Percentiles rank a stretch among this genome's conserved stretches.
Evolutionary conservation across 768 basidiomycete genomes (phyloP).

Genomic region (Hericium rajendrae): DNA sequence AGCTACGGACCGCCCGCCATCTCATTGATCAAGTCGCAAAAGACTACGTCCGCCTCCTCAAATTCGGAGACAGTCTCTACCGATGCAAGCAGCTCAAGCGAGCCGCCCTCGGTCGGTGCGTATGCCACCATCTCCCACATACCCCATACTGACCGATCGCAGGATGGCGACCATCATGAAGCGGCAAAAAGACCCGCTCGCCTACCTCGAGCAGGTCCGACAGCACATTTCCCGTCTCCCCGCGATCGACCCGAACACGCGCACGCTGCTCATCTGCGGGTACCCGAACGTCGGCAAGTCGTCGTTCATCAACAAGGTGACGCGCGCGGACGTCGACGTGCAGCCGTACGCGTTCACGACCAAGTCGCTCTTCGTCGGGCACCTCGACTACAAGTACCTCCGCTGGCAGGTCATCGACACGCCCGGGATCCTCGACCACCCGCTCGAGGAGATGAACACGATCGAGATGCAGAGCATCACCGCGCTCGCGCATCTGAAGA

Average conservation of each 20-base stretch:
- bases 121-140: conserved; percentile 8
- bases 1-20: conserved; percentile 91
- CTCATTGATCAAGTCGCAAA: conserved; percentile 95
- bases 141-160: neutral
- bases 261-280: conserved; percentile 94
- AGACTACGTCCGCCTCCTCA: conserved; percentile 92
- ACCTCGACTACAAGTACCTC: conserved; percentile 97
- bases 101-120: conserved; percentile 92
- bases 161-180: conserved; percentile 99
- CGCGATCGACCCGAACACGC: conserved; percentile 95
- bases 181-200: conserved; percentile 95
- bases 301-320: conserved; percentile 99
- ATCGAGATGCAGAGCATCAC: conserved; percentile 99
- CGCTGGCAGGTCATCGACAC: conserved; percentile 99
- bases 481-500: conserved; percentile 91
- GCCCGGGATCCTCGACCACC: conserved; percentile 95
- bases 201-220: conserved; percentile 97
- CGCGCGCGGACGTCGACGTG: conserved; percentile 97
- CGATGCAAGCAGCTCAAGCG: conserved; percentile 97
- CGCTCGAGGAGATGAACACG: conserved; percentile 99
- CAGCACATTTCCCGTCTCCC: conserved; percentile 99
- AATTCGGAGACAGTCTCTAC: conserved; percentile 96
- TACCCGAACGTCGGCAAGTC: conserved; percentile 99
- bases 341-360: conserved; percentile 99
- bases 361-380: conserved; percentile 96